Evolutionary conservation across 2,329 filamentous ascomycete genomes (phyloP).

Genomic region (Cercospora citrullina): DNA sequence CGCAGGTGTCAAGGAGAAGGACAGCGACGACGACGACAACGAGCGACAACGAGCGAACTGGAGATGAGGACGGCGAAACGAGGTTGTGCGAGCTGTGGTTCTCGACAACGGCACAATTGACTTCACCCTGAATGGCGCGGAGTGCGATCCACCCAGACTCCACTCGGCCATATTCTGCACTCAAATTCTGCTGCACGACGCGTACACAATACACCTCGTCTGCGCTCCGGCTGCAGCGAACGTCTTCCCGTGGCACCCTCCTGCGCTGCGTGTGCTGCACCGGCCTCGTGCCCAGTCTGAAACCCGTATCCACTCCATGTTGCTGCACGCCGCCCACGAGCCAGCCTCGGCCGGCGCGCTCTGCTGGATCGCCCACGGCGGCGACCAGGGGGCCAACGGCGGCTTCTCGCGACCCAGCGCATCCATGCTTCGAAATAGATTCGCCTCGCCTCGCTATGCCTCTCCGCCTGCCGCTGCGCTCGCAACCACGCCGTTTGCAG

Average conservation of each 20-base stretch:
- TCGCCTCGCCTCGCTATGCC: not conserved
- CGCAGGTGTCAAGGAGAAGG: not conserved
- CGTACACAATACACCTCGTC: not conserved
- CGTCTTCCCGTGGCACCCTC: not conserved
- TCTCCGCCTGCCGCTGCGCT: not conserved
- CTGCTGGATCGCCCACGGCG: not conserved
- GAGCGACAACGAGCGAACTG: not conserved
- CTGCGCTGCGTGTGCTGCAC: not conserved
- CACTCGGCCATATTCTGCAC: not conserved
- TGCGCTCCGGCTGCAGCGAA: not conserved
- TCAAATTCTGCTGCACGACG: not conserved
- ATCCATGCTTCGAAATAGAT: constrained; percentile 3
- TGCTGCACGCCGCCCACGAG: not conserved
- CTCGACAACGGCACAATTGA: not conserved
- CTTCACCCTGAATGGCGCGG: constrained; percentile 1
- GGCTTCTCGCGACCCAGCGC: not conserved
- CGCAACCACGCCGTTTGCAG: not conserved
- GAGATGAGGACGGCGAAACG: constrained; percentile 1
- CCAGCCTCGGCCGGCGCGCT: not conserved
- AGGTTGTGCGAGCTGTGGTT: not conserved
- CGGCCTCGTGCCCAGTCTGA: not conserved
- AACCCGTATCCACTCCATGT: not conserved
- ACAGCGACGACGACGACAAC: not conserved
- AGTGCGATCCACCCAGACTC: not conserved
- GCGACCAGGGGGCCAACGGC: not conserved